Evolutionary conservation across 169 alveolate species (phyloP), one percentile per base, ranked within the genome.

Genomic region (Cryptosporidium muris): DNA sequence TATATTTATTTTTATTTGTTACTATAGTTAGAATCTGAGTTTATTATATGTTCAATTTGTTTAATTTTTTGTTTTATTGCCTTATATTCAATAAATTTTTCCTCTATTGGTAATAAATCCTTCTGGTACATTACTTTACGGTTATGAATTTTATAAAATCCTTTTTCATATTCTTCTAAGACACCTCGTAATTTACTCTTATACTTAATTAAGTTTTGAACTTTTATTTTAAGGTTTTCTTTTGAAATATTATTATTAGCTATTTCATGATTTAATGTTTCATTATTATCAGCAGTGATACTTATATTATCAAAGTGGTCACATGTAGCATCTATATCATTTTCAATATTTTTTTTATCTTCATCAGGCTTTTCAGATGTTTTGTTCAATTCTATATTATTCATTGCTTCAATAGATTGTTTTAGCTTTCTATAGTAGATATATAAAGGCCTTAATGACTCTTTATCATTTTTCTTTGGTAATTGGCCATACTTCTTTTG

Each of bases 101-200:
- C 64, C 74, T 93, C 95, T 14, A 95, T 96, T 14, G 98, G 98
- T 34, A 91, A 88, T 63, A 95, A 92, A 82, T 95, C 98, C 82
- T 91, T 93, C 53, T 94, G 95, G 89, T 92, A 95, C 66, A 93
- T 88, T 6, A 95, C 93, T 89, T 94, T 94, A 66, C 98, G 89
- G 64, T 94, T 93, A 64, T 95, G 93, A 37, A 92, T 92, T 42
- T 88, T 81, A n/a, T 90, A 90, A 67, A 95, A 95, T 51, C 92
- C 95, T 64, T 92, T 92, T 82, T 95, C 93, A 81, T 91, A 95
- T 52, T 88, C 90, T 80, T 95, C 94, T n/a, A 95, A 80, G 43
- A 81, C 81, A 40, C 80, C 94, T 66, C 96, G 94, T 51, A 95
- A 82, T 63, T 82, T 89, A 52, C 81, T 80, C 80, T 95, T 92